Conservation (phyloP, 2,329 filamentous ascomycete species). For the Chaetothyriales sp. region DNA sequence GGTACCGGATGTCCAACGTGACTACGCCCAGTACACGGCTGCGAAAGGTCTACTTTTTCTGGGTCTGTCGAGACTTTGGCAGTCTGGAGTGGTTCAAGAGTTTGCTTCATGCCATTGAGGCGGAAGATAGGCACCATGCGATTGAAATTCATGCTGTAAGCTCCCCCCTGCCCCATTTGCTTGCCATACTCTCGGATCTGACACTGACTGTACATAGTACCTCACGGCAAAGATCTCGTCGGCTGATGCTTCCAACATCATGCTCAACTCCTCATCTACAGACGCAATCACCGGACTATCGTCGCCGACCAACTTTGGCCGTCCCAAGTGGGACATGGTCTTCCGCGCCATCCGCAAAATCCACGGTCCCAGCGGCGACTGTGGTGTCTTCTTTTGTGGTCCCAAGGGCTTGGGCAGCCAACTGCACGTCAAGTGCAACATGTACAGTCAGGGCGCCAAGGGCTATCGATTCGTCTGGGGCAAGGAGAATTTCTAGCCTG, state of each 20-base stretch:
- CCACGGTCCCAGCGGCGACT: slow-evolving; percentile 50
- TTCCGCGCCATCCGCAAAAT: slow-evolving; percentile 71
- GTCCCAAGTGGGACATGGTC: slow-evolving; percentile 83
- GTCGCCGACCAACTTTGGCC: slow-evolving; percentile 70
- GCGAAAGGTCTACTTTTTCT: slow-evolving; percentile 83
- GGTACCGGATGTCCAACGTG: slow-evolving; percentile 64
- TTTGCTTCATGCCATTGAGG: slow-evolving; percentile 68
- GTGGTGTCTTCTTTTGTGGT: slow-evolving; percentile 72
- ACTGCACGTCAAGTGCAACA: slow-evolving; percentile 72
- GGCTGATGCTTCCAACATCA: slow-evolving; percentile 77
- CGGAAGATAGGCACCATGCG: slow-evolving; percentile 65
- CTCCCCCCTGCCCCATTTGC: slow-evolving; percentile 1
- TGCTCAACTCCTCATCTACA: slow-evolving; percentile 69
- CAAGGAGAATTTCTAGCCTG: slow-evolving; percentile 36
- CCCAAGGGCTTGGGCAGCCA: slow-evolving; percentile 64
- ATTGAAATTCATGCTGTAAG: slow-evolving; percentile 70
- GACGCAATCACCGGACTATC: slow-evolving; percentile 72
- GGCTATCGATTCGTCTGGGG: slow-evolving; percentile 45
- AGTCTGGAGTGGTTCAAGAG: slow-evolving; percentile 85
- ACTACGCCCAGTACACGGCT: slow-evolving; percentile 58
- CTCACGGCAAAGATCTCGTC: slow-evolving; percentile 75
- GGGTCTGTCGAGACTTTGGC: slow-evolving; percentile 77
- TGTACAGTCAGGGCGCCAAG: slow-evolving; percentile 50
- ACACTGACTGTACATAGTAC: slow-evolving; percentile 34
- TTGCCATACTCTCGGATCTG: not conserved